phyloP scores from a whole-genome alignment of 352 stramenopile species.

The Pythium oligandrum region DNA sequence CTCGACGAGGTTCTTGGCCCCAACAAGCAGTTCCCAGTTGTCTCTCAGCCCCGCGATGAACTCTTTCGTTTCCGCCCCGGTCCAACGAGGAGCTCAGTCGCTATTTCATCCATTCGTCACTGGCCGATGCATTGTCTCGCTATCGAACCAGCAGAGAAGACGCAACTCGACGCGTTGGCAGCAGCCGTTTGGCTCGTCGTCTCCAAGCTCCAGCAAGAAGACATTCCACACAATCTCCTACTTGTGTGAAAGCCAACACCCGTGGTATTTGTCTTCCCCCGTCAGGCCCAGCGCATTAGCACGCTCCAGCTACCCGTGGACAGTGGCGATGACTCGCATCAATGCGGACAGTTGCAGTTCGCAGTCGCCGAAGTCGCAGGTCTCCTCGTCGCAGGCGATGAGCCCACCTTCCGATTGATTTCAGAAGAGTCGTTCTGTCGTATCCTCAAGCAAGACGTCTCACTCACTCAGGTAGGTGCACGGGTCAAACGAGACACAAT shows the following conservation, averaged over 20 bases:
- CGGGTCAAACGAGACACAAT: too few relatives aligned
- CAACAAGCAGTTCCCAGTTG: slow-evolving; percentile 33
- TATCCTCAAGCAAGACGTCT: slow-evolving; percentile 45
- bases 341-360: slow-evolving; percentile 29
- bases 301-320: too few relatives aligned
- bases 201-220: slow-evolving; percentile 25
- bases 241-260: slow-evolving; percentile 12
- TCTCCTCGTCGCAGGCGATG: slow-evolving; percentile 39
- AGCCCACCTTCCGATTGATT: slow-evolving; percentile 24
- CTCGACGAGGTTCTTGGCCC: slow-evolving; percentile 16
- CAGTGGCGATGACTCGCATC: too few relatives aligned
- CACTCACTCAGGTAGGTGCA: slow-evolving; percentile 31
- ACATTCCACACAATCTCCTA: slow-evolving; percentile 57
- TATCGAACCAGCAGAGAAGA: slow-evolving; percentile 13
- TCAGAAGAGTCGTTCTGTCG: slow-evolving; percentile 30
- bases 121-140: slow-evolving; percentile 52
- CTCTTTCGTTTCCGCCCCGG: slow-evolving; percentile 14
- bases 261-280: slow-evolving; percentile 51
- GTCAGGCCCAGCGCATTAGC: slow-evolving; percentile 28
- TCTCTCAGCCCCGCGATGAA: slow-evolving; percentile 24
- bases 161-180: neutral
- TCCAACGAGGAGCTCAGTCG: neutral
- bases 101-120: slow-evolving; percentile 20
- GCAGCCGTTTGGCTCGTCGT: slow-evolving; percentile 32
- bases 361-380: slow-evolving; percentile 59